Percentiles rank a stretch among this genome's conserved stretches.
Evolutionary conservation across 257 asterid species (phyloP).

Genomic region (Solanum commersonii): DNA sequence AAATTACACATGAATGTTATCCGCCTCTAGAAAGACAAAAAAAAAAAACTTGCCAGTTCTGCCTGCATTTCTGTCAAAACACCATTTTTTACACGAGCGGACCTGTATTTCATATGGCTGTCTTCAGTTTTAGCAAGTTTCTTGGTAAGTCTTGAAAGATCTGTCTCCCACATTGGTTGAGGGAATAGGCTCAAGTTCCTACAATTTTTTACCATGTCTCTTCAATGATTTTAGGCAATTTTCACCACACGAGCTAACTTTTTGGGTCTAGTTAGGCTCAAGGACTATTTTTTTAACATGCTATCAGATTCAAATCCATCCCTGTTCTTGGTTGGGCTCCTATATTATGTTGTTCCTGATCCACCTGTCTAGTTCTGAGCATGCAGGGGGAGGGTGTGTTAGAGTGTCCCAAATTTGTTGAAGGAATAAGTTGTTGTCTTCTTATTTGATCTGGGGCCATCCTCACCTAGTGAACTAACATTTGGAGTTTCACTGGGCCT

Average conservation of each 20-base stretch:
- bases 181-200: not conserved
- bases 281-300: not conserved
- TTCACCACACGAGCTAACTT: not conserved
- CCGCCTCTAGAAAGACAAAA: not conserved
- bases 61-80: not conserved
- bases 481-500: not conserved
- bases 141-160: not conserved
- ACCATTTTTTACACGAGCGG: not conserved
- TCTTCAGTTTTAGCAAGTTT: not conserved
- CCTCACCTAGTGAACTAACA: not conserved
- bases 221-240: not conserved
- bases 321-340: not conserved
- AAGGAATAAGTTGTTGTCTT: not conserved
- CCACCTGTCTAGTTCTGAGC: not conserved
- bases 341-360: not conserved
- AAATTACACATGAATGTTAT: not conserved
- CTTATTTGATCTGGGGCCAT: not conserved
- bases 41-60: not conserved
- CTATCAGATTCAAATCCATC: not conserved
- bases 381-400: not conserved
- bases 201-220: not conserved
- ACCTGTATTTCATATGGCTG: not conserved
- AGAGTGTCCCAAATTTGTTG: not conserved
- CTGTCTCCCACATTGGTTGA: not conserved
- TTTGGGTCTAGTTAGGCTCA: not conserved